Evolutionary conservation across 2,329 filamentous ascomycete genomes (phyloP), one percentile per base, ranked within the genome.

Genomic region (Huntiella abstrusa): DNA sequence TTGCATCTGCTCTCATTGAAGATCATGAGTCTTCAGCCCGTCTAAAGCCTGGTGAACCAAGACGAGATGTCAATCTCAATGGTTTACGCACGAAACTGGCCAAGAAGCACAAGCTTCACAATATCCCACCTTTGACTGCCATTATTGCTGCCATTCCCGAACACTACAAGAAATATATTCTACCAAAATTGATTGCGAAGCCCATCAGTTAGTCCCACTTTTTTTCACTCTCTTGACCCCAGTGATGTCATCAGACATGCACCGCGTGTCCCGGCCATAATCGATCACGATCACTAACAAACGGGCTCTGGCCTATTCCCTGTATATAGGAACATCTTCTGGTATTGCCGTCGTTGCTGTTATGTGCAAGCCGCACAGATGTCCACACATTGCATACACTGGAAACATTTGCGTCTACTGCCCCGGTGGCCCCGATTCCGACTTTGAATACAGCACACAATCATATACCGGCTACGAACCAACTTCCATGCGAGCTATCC

Each of bases 351-450:
- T 98, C 6, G 91, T 98, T 41, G 91, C 92, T 38, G 92, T 98
- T 54, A 98, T 98, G 91, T 96, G 91, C 72, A 98, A 98, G 63
- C 91, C 91, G 17, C 91, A 98, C 61, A 73, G 91, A 59, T 98
- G 91, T 58, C 91, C 91, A 13, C 91, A 98, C 59, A 98, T 98
- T 55, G 84, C 91, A 8, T 98, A 95, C 61, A 98, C 91, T 0
- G 91, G 91, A 52, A 98, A 98, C 59, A 96, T 98, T 52, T 98
- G 91, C 62, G 91, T 98, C 51, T 98, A 98, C 65, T 98, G 91
- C 58, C 91, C 91, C 7, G 91, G 91, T 54, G 91, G 91, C 1
- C 92, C 92, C 6, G 91, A 98, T 59, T 95, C 87, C 43, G 92
- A 98, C 59, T 98, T 98, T 57, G 91, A 98, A 62, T 98, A 98